Percentiles rank a stretch among this genome's conserved stretches.
Evolutionary conservation across 805 yeast species (phyloP).

Genomic region (Candida railenensis): DNA sequence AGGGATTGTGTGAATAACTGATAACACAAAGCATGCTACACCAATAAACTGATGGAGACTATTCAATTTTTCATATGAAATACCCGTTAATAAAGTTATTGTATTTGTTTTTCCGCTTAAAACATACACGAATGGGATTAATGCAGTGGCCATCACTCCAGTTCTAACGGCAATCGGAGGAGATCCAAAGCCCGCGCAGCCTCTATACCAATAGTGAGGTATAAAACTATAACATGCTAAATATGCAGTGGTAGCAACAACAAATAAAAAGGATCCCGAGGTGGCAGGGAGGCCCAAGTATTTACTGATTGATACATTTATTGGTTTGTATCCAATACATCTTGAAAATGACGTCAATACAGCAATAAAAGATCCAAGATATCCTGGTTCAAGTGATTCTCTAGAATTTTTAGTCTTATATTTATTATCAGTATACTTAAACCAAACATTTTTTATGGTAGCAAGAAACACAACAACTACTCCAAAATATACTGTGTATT

Average conservation of each 20-base stretch:
- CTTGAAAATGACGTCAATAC: conserved; percentile 32
- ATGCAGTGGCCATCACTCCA: conserved; percentile 49
- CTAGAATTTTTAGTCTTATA: conserved; percentile 11
- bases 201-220: conserved; percentile 53
- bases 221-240: conserved; percentile 36
- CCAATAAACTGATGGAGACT: conserved; percentile 50
- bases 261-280: conserved; percentile 38
- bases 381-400: conserved; percentile 14
- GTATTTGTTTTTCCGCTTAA: conserved; percentile 54
- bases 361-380: conserved; percentile 23
- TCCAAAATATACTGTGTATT: conserved; percentile 40
- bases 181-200: conserved; percentile 53
- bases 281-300: conserved; percentile 32
- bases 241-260: conserved; percentile 32
- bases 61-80: conserved; percentile 57
- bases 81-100: conserved; percentile 48
- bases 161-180: conserved; percentile 57
- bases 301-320: conserved; percentile 21
- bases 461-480: conserved; percentile 35
- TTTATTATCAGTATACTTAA: conserved; percentile 20
- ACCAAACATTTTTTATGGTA: conserved; percentile 31
- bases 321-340: conserved; percentile 32
- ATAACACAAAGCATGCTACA: conserved; percentile 39
- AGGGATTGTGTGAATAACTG: conserved; percentile 51
- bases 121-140: conserved; percentile 50